phyloP scores from a whole-genome alignment of 2,329 filamentous ascomycete genomes.

The Diatrype stigma region DNA sequence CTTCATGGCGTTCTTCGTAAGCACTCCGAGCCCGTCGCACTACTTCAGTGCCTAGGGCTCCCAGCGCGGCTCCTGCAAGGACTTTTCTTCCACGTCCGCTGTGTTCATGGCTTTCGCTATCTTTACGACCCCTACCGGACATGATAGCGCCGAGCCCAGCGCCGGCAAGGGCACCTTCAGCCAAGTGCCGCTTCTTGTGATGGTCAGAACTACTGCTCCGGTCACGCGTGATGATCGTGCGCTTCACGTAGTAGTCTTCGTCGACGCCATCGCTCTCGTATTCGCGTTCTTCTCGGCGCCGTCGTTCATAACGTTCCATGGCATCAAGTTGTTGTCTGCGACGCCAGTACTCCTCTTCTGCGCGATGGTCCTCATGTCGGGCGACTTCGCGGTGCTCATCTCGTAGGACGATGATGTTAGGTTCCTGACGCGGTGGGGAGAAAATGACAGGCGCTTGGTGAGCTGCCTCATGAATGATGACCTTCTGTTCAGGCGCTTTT shows the following conservation, averaged over 20 bases:
- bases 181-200: conserved; percentile 55
- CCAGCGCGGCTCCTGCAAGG: conserved; percentile 57
- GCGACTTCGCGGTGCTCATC: conserved; percentile 36
- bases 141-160: conserved; percentile 59
- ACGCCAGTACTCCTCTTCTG: conserved; percentile 48
- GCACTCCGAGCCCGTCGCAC: conserved; percentile 57
- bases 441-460: conserved; percentile 48
- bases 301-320: conserved; percentile 26
- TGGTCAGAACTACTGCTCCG: conserved; percentile 45
- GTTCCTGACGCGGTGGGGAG: conserved; percentile 35
- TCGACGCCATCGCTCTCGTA: conserved; percentile 39
- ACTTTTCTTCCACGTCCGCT: conserved; percentile 49
- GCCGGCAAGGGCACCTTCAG: conserved; percentile 61
- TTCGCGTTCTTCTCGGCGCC: conserved; percentile 33
- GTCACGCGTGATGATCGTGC: conserved; percentile 44
- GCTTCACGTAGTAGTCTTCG: conserved; percentile 42
- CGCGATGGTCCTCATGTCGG: conserved; percentile 31
- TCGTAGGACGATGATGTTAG: conserved; percentile 40
- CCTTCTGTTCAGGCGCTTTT: conserved; percentile 53
- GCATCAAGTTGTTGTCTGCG: conserved; percentile 32
- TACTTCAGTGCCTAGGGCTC: conserved; percentile 59
- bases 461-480: conserved; percentile 57
- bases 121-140: conserved; percentile 47
- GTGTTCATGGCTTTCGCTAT: conserved; percentile 46
- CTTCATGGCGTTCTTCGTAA: conserved; percentile 50